phyloP scores from a whole-genome alignment of 2,329 filamentous ascomycete species.

The Ophiocordyceps camponoti-rufipedis region DNA sequence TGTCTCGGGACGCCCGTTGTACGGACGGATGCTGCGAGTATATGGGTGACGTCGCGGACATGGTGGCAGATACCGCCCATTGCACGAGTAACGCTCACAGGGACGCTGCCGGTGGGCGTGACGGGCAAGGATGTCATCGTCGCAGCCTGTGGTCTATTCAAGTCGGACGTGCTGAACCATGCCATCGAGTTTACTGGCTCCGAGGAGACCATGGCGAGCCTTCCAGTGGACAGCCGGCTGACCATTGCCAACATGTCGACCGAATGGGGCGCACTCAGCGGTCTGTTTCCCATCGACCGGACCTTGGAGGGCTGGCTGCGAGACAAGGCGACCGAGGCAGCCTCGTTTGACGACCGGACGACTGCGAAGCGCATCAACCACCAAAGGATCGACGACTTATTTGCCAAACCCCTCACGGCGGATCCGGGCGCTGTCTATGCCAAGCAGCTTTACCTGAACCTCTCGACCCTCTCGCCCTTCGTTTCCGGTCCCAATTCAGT shows the following conservation, averaged over 20 bases:
- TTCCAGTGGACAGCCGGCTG: conserved; percentile 55
- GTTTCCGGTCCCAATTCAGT: conserved; percentile 82
- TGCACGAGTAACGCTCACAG: conserved; percentile 61
- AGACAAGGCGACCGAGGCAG: conserved; percentile 54
- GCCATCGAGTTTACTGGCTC: conserved; percentile 74
- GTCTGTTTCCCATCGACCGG: conserved; percentile 57
- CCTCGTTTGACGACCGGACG: conserved; percentile 28
- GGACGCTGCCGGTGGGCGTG: conserved; percentile 58
- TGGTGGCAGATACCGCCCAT: conserved; percentile 86
- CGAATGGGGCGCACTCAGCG: conserved; percentile 55
- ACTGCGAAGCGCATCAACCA: conserved; percentile 50
- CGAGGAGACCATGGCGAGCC: conserved; percentile 54
- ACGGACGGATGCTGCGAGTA: conserved; percentile 67
- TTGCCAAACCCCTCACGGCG: conserved; percentile 45
- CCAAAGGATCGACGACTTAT: conserved; percentile 51
- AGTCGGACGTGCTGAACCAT: conserved; percentile 81
- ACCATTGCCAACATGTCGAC: conserved; percentile 69
- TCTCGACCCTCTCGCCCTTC: conserved; percentile 69
- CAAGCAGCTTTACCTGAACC: conserved; percentile 65
- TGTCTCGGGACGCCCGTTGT: conserved; percentile 69
- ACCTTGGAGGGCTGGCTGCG: conserved; percentile 57
- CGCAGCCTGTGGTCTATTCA: conserved; percentile 70
- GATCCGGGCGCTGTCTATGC: conserved; percentile 67
- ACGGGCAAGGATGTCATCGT: conserved; percentile 92
- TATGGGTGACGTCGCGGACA: conserved; percentile 67